phyloP scores from a whole-genome alignment of 257 asterid genomes.

The Solanum piurae region DNA sequence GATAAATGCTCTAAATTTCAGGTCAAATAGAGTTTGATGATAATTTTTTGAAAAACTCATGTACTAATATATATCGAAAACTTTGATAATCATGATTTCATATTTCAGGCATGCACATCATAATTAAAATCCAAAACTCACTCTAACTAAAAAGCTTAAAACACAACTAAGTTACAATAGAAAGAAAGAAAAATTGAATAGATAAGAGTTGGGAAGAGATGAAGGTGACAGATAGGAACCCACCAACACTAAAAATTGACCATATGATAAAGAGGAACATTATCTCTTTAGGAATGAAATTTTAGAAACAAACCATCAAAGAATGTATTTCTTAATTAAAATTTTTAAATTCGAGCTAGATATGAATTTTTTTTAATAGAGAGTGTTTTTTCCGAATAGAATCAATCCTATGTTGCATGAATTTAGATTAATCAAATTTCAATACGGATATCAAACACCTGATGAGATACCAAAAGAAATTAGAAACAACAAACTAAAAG shows the following conservation, averaged over 20 bases:
- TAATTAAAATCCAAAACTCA: background rate
- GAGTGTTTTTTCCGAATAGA: too few species aligned
- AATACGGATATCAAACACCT: too few species aligned
- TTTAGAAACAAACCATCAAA: too few species aligned
- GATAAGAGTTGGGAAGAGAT: background rate
- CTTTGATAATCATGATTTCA: background rate
- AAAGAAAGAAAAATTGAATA: background rate
- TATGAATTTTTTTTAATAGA: too few species aligned
- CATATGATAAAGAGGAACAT: background rate
- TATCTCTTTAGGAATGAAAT: background rate
- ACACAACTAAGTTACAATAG: background rate
- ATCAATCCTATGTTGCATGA: too few species aligned
- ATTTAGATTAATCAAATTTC: too few species aligned
- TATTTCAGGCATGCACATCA: background rate
- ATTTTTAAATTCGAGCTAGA: too few species aligned
- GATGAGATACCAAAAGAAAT: too few species aligned
- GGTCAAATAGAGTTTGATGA: accelerated
- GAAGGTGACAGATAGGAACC: background rate
- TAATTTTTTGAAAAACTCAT: too few species aligned
- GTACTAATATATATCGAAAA: too few species aligned
- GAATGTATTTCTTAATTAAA: too few species aligned
- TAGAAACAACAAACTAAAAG: background rate
- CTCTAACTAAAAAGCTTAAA: background rate
- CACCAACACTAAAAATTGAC: background rate
- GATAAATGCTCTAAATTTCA: background rate